Base-by-base conservation (phyloP, 306 rosid genomes). In the Quercus berberidifolia region DNA sequence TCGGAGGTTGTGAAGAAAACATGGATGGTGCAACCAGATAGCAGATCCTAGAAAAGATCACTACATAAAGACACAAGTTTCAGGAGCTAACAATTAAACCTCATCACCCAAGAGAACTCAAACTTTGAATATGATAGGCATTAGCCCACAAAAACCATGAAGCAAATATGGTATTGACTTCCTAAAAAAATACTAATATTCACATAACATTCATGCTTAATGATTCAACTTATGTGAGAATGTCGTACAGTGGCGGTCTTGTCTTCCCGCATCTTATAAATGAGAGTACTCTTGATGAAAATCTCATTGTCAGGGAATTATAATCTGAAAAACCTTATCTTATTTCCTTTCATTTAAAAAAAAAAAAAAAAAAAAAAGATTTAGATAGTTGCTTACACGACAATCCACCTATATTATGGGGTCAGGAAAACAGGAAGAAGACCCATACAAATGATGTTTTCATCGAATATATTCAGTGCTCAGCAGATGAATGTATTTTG, bases 21-120 rank as follows among this genome's bases (percentile, higher is more conserved):
- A 81, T 78, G 69, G 96, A 85, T 81, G 93, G 97, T 58, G 94
- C 87, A 18, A 90, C 73, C 78, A 82, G 76, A 81, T 85, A 83
- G 80, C 89, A 69, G 62, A 91, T 89, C 85, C 89, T 86, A 33
- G 96, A 89, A 78, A 91, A 79, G 74, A 90, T 82, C 79, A 85
- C 99, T 96, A 92, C 91, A 89, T 8, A 72, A 78, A 85, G 70
- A 80, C 55, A 77, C 1, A 75, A 82, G 72, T 35, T 68, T 35
- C 54, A 68, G 52, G 46, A 41, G 46, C 46, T 41, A 41, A 41
- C 12, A 41, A 8, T 41, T 41, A 41, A 41, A 8, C 46, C 0
- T 64, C 5, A 64, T 31, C 70, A 17, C 21, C 21, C 23, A 64
- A 15, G 70, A 64, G 5, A 59, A 11, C 7, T 59, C 65, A 59